These are phyloP conservation scores for Podaxis pistillaris DNA, from an alignment of 768 basidiomycete genomes.

Conservation along the genomic window DNA sequence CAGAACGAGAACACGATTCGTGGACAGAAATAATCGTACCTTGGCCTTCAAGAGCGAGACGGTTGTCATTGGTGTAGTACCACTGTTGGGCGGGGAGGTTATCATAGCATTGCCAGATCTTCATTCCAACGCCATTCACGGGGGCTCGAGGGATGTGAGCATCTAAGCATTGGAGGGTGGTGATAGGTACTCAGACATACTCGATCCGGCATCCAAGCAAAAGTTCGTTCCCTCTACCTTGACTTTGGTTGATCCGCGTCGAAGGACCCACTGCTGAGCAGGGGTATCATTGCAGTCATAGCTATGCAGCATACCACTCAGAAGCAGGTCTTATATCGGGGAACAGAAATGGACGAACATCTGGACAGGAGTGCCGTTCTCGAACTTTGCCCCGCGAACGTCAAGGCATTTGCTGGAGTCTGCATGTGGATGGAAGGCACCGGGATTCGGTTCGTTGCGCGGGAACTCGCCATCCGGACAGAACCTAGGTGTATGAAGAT, in stretches of 20 bases:
- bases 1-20: not conserved
- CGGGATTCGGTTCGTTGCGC: too few relatives aligned
- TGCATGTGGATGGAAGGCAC: not conserved
- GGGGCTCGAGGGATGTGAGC: slow-evolving; percentile 15
- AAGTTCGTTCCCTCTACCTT: slow-evolving; percentile 22
- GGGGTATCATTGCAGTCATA: slow-evolving; percentile 25
- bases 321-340: not conserved
- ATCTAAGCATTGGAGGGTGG: not conserved
- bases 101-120: slow-evolving; percentile 30
- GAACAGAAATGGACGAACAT: slow-evolving; percentile 23
- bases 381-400: slow-evolving; percentile 28
- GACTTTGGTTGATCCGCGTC: slow-evolving; percentile 18
- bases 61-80: slow-evolving; percentile 29
- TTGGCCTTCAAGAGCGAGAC: slow-evolving; percentile 26
- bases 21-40: slow-evolving; percentile 17
- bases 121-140: slow-evolving; percentile 21
- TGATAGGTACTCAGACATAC: not conserved
- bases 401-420: slow-evolving; percentile 28
- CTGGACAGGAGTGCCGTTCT: slow-evolving; percentile 33
- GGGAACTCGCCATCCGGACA: not conserved
- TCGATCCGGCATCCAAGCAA: slow-evolving; percentile 23
- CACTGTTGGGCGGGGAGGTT: slow-evolving; percentile 34
- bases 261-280: slow-evolving; percentile 23
- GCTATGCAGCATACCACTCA: not conserved
- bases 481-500: not conserved